phyloP scores from a whole-genome alignment of 208 protist species.

The Giardia duodenalis region DNA sequence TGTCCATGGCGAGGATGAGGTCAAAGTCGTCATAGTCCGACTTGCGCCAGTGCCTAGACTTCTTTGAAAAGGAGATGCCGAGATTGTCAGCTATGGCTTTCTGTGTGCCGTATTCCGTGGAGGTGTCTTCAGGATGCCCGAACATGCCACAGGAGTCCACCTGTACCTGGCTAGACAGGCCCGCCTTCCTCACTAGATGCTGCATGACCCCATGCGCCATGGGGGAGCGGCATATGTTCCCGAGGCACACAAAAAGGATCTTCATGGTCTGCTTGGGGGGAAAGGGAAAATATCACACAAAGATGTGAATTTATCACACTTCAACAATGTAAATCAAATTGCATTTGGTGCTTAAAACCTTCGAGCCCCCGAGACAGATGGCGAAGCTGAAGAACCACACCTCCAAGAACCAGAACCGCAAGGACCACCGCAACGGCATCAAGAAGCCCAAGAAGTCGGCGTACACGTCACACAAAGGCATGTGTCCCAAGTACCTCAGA shows the following conservation, averaged over 20 bases:
- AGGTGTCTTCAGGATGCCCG: slow-evolving; percentile 26
- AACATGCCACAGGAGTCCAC: slow-evolving; percentile 41
- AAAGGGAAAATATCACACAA: too few relatives aligned
- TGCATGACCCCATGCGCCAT: slow-evolving; percentile 36
- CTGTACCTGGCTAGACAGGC: background rate
- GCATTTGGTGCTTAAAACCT: background rate
- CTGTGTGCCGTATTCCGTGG: slow-evolving; percentile 24
- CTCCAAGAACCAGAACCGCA: background rate
- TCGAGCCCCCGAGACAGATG: background rate
- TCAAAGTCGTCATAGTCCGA: slow-evolving; percentile 42
- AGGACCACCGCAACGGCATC: slow-evolving; percentile 28
- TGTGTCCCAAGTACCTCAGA: background rate
- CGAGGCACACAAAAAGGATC: slow-evolving; percentile 44
- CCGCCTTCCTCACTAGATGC: slow-evolving; percentile 8
- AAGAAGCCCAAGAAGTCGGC: background rate
- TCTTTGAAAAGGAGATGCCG: slow-evolving; percentile 27
- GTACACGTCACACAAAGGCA: background rate
- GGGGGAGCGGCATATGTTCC: slow-evolving; percentile 46
- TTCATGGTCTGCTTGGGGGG: background rate
- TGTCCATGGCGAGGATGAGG: slow-evolving; percentile 40
- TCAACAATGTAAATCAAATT: too few relatives aligned
- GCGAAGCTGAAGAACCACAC: slow-evolving; percentile 20
- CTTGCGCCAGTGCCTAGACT: slow-evolving; percentile 33
- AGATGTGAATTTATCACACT: too few relatives aligned
- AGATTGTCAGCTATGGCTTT: slow-evolving; percentile 4